Evolutionary conservation across 2,329 filamentous ascomycete species (phyloP).

Genomic region (Teratosphaeriaceae sp.): DNA sequence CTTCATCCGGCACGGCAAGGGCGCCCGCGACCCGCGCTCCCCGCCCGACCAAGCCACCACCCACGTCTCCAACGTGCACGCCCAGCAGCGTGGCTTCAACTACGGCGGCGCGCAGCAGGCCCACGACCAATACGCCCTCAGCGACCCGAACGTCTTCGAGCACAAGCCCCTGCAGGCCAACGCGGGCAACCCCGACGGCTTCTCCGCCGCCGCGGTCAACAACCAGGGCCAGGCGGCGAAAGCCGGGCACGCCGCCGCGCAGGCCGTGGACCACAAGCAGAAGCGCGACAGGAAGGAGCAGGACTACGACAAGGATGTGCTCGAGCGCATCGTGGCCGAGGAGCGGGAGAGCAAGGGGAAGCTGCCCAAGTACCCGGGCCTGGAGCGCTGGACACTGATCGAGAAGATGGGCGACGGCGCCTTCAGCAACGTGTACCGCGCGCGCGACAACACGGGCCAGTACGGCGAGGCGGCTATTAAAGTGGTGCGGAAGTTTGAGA

Average conservation of each 20-base stretch:
- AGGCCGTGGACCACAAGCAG: constrained; percentile 57
- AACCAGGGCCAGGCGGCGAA: constrained; percentile 61
- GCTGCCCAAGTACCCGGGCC: constrained; percentile 76
- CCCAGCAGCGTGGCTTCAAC: constrained; percentile 50
- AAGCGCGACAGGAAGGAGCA: constrained; percentile 42
- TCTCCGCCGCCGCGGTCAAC: constrained; percentile 55
- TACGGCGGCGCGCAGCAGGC: constrained; percentile 35
- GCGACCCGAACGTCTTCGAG: constrained; percentile 56
- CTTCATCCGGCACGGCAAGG: constrained; percentile 96
- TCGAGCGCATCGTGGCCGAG: constrained; percentile 83
- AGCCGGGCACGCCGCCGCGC: constrained; percentile 58
- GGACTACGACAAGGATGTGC: constrained; percentile 55
- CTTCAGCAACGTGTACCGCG: constrained; percentile 97
- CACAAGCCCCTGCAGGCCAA: constrained; percentile 47
- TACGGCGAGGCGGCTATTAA: constrained; percentile 89
- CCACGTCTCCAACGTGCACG: constrained; percentile 57
- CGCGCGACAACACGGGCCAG: constrained; percentile 65
- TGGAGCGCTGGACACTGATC: constrained; percentile 77
- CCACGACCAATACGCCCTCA: constrained; percentile 42
- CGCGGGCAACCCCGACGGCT: constrained; percentile 42
- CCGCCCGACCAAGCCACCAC: constrained; percentile 56
- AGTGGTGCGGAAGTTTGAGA: constrained; percentile 97
- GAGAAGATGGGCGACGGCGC: constrained; percentile 99
- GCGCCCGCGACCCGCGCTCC: constrained; percentile 64
- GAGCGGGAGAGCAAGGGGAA: constrained; percentile 81